Evolutionary conservation across 345 rosid genomes (phyloP).

Genomic region (Ricinus communis): DNA sequence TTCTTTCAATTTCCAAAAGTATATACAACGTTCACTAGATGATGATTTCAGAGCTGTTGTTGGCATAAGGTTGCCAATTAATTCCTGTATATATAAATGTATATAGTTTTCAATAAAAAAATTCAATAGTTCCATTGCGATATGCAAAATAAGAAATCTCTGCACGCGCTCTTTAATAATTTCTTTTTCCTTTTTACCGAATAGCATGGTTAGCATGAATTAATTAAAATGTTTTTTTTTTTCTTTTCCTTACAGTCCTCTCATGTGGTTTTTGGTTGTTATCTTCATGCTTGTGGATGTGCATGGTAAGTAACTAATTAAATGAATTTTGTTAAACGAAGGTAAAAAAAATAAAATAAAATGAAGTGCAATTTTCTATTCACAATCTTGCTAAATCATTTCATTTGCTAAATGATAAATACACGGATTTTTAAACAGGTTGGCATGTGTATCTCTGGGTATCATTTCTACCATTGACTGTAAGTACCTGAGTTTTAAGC

Average conservation of each 20-base stretch:
- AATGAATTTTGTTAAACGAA: background rate
- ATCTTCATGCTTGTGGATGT: conserved; percentile 35
- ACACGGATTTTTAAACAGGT: conserved; percentile 14
- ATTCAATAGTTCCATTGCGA: too few species aligned
- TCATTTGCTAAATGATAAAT: too few species aligned
- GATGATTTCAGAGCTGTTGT: conserved; percentile 23
- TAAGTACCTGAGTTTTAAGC: background rate
- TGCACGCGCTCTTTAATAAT: too few species aligned
- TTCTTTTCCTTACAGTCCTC: conserved; percentile 23
- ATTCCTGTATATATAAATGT: too few species aligned
- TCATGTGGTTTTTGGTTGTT: conserved; percentile 36
- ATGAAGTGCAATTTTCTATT: too few species aligned
- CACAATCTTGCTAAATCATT: background rate
- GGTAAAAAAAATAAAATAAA: too few species aligned
- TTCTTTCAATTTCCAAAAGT: conserved; percentile 27
- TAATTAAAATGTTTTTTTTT: background rate
- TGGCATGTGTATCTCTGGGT: conserved; percentile 29
- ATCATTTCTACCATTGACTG: conserved; percentile 24
- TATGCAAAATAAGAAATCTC: too few species aligned
- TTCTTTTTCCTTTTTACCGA: too few species aligned
- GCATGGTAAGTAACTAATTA: conserved; percentile 18
- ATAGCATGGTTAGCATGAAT: too few species aligned
- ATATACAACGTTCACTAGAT: conserved; percentile 26
- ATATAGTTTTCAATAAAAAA: too few species aligned
- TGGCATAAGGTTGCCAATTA: conserved; percentile 30